Evolutionary conservation across 2,329 filamentous ascomycete genomes (phyloP), one percentile per base, ranked within the genome.

Genomic region (Verticillium nonalfalfae): DNA sequence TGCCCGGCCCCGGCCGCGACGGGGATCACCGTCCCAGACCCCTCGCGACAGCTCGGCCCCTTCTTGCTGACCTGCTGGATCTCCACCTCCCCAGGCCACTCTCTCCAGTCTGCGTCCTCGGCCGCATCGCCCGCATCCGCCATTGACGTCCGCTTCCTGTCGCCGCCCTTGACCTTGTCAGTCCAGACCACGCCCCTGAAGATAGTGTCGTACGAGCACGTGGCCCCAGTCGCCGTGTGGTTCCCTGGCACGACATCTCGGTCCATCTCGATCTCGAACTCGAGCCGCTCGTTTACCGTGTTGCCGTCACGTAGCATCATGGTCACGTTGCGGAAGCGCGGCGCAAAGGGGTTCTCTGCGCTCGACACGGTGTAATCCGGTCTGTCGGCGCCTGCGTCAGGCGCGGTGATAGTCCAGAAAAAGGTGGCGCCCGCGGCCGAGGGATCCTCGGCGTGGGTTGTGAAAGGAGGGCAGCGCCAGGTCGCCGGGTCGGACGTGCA

Each of bases 381-480:
- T 14, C 70, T 66, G 52, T 76, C 74, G 14, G 74, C 71, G 36
- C 70, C 70, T 14, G 70, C 66, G 52, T 76, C 74, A n/a, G 68
- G 63, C 4, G 75, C 68, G 2, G 72, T 72, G 61, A 90, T 85
- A 62, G 82, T 77, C 87, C 86, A 90, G 69, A 83, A 79, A 71
- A 89, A 88, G 4, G 78, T 70, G 3, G 75, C 74, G 21, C 76
- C 74, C 13, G 65, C 57, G 4, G 73, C 73, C 7, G 76, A 70
- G 10, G 70, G 68, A 11, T 45, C 40, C 21, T 63, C 35, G 10
- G 61, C 36, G 72, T 84, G 86, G 35, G 78, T 77, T 2, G 73
- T 75, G 68, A 81, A 83, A 1, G 87, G 85, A 63, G 81, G 84
- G 75, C 88, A 90, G 60, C 77, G 77, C 85, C 87, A 90, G 1